Percentiles rank a stretch among this genome's conserved stretches.
Evolutionary conservation across 371 early-diverging fungal genomes (phyloP).

Genomic region (Neoconidiobolus thromboides): DNA sequence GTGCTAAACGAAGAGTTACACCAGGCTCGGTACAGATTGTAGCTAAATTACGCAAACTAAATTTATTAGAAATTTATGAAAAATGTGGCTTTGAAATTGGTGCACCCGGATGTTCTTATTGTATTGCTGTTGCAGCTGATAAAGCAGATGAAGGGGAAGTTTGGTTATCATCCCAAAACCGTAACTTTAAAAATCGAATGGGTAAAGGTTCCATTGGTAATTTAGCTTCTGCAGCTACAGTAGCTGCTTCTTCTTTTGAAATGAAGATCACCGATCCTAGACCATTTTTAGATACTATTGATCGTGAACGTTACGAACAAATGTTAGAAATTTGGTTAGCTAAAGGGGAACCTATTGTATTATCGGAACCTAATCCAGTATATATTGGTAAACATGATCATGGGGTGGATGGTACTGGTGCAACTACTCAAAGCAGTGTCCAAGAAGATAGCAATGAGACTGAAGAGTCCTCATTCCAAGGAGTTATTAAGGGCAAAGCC

Average conservation of each 20-base stretch:
- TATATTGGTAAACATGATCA: slow-evolving; percentile 17
- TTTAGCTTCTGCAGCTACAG: slow-evolving; percentile 53
- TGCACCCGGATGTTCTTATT: slow-evolving; percentile 72
- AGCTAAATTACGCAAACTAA: slow-evolving; percentile 53
- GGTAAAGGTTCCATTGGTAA: slow-evolving; percentile 62
- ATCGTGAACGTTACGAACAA: slow-evolving; percentile 29
- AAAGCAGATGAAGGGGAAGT: slow-evolving; percentile 57
- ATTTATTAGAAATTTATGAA: slow-evolving; percentile 45
- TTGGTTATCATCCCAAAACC: slow-evolving; percentile 59
- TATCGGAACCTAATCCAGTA: slow-evolving; percentile 42
- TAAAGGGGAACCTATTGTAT: slow-evolving; percentile 25
- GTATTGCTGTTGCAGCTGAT: slow-evolving; percentile 59
- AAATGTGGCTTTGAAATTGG: slow-evolving; percentile 52
- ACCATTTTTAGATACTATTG: slow-evolving; percentile 36
- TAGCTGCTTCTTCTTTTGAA: slow-evolving; percentile 55
- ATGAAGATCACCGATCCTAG: slow-evolving; percentile 48
- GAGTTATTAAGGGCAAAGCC: slow-evolving; percentile 32
- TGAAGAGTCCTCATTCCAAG: slow-evolving; percentile 14
- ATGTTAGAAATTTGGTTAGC: slow-evolving; percentile 40
- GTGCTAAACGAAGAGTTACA: slow-evolving; percentile 42
- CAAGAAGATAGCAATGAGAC: too few relatives aligned
- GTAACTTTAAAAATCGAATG: slow-evolving; percentile 68
- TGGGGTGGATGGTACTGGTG: slow-evolving; percentile 10
- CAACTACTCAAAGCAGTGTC: too few relatives aligned
- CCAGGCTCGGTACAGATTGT: slow-evolving; percentile 61